phyloP scores from a whole-genome alignment of 768 basidiomycete genomes.

The Mycena amicta region DNA sequence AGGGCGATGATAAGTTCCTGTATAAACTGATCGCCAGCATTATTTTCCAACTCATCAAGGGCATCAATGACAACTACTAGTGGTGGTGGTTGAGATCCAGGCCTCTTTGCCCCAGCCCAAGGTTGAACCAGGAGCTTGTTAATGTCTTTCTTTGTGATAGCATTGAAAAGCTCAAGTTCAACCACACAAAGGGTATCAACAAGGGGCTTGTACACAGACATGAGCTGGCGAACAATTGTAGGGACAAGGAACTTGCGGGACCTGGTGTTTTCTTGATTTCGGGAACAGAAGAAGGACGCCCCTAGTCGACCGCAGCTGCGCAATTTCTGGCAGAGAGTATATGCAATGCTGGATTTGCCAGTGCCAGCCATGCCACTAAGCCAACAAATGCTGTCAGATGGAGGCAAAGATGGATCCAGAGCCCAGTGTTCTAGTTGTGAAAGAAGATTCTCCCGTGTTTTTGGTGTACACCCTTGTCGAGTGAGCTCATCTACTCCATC shows the following conservation, averaged over 20 bases:
- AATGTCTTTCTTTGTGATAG: neutral
- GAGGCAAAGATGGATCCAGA: too few relatives aligned
- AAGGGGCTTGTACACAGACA: neutral
- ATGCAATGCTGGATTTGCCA: slow-evolving; percentile 27
- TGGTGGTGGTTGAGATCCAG: neutral
- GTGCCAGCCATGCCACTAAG: slow-evolving; percentile 27
- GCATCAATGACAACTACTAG: slow-evolving; percentile 31
- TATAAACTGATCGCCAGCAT: slow-evolving; percentile 5
- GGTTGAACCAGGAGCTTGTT: too few relatives aligned
- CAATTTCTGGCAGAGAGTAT: slow-evolving; percentile 2
- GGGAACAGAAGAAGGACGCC: slow-evolving; percentile 16
- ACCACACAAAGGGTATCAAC: neutral
- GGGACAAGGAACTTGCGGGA: neutral
- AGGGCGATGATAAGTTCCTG: too few relatives aligned
- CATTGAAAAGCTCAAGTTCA: neutral
- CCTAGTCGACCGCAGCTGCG: neutral
- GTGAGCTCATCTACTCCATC: neutral
- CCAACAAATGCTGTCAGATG: slow-evolving; percentile 26
- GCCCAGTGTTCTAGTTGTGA: too few relatives aligned
- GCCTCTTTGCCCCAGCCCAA: too few relatives aligned
- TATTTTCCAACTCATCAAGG: slow-evolving; percentile 25
- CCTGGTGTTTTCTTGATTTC: neutral
- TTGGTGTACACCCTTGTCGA: too few relatives aligned
- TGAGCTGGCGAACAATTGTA: slow-evolving; percentile 1
- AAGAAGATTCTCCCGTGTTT: too few relatives aligned